Percentiles rank a stretch among this genome's conserved stretches.
phyloP scores from a whole-genome alignment of 2,329 filamentous ascomycete species.

The Orbilia javanica region DNA sequence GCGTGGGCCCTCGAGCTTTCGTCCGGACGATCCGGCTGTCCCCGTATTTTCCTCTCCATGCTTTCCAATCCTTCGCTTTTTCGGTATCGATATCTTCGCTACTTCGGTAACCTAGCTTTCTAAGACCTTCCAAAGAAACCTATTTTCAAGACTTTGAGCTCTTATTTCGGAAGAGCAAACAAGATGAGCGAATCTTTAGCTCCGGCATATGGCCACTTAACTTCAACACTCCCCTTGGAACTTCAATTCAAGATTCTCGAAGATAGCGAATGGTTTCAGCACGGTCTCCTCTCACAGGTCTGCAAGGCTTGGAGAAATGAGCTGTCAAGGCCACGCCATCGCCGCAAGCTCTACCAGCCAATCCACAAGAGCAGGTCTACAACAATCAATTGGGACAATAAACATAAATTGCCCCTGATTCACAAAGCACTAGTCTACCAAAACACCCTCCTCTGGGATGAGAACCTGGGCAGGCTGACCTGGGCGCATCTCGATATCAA shows the following conservation, averaged over 20 bases:
- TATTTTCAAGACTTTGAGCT: neutral
- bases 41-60: constrained; percentile 7
- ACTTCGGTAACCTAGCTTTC: constrained; percentile 22
- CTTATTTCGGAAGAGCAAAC: neutral
- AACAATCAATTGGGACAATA: constrained; percentile 22
- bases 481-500: constrained; percentile 32
- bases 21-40: constrained; percentile 1
- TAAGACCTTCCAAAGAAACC: neutral
- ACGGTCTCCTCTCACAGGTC: constrained; percentile 34
- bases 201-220: constrained; percentile 18
- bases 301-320: constrained; percentile 43
- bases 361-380: constrained; percentile 27
- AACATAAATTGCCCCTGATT: constrained; percentile 25
- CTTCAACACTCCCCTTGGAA: constrained; percentile 29
- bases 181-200: constrained; percentile 11
- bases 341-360: constrained; percentile 41
- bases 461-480: constrained; percentile 3
- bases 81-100: neutral
- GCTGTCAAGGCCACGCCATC: constrained; percentile 20
- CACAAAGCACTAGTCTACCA: constrained; percentile 43
- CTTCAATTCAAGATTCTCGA: constrained; percentile 49
- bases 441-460: constrained; percentile 37
- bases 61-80: neutral
- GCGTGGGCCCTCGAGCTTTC: constrained; percentile 13
- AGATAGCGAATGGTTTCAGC: constrained; percentile 46